Base-by-base conservation (phyloP, 495 filamentous ascomycete genomes). In the Xylaria castorea region DNA sequence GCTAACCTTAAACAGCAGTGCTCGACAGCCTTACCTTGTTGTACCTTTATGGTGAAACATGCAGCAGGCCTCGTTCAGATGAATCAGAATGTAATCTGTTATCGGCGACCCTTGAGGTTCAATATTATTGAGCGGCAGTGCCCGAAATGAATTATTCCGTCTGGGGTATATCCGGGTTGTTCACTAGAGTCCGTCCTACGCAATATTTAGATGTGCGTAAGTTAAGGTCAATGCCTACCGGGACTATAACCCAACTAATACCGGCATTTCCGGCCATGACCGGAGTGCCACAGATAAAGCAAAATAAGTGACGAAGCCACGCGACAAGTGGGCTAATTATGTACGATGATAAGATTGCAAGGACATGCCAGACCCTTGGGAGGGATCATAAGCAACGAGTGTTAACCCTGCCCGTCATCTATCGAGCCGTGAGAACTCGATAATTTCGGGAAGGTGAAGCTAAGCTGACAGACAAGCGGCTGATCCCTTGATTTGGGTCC, bases 341-440 rank as follows among this genome's bases (percentile, higher is more conserved):
- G 62, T 46, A 58, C 36, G n/a, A 22, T 61, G 63, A 60, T 71
- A 66, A 71, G 60, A 71, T 60, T 71, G 70, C 61, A 46, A 64
- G 70, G 51, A 62, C 67, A 70, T 44, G 66, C 50, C 50, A 6
- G 50, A 27, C 50, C 48, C 48, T 67, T 51, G 64, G 64, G 44
- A 25, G 44, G 44, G 44, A 68, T 27, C 48, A 58, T 58, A 58
- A 46, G 50, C 51, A 44, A 58, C 32, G 25, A 42, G 51, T 32
- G 42, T 9, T 34, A 64, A 71, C 68, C 68, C 53, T 64, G 58
- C 44, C 68, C 44, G 27, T 46, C 38, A 30, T 40, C 58, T 55
- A 70, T 46, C 53, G 11, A 46, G 38, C 40, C 38, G 53, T 70
- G 18, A 18, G 11, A 30, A 9, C 68, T 71, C 62, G 58, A 12